Conservation (phyloP, 305 asterid species). For the Vinca major region DNA sequence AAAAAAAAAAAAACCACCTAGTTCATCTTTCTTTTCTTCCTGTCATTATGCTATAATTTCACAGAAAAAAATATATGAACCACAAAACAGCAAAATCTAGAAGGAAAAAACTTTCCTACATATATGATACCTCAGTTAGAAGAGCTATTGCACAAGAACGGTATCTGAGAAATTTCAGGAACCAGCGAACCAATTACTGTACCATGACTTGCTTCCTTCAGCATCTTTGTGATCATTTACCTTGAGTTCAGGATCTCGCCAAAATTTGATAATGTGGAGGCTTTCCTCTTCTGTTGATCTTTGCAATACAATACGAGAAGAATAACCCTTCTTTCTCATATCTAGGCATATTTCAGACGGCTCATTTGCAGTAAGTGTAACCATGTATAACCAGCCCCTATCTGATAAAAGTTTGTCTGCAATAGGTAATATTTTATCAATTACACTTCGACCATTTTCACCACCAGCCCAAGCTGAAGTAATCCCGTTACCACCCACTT, state of each 20-base stretch:
- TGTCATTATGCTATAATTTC: background rate
- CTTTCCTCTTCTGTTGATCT: slow-evolving; percentile 12
- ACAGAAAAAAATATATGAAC: background rate
- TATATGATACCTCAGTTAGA: background rate
- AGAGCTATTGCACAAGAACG: background rate
- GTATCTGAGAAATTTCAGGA: slow-evolving; percentile 3
- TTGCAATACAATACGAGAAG: slow-evolving; percentile 7
- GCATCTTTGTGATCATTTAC: background rate
- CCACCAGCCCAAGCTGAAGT: slow-evolving; percentile 10
- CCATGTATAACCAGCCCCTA: slow-evolving; percentile 12
- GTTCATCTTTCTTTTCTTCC: background rate
- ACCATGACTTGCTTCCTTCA: background rate
- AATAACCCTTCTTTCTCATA: slow-evolving; percentile 9
- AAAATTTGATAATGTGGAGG: slow-evolving; percentile 12
- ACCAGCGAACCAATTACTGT: slow-evolving; percentile 2
- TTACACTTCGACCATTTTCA: slow-evolving; percentile 10
- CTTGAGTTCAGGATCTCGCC: slow-evolving; percentile 12
- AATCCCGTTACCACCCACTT: slow-evolving; percentile 26
- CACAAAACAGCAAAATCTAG: background rate
- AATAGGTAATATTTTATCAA: slow-evolving; percentile 12
- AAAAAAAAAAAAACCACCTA: background rate
- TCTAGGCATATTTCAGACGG: slow-evolving; percentile 6
- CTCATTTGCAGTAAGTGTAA: slow-evolving; percentile 10
- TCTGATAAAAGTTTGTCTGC: slow-evolving; percentile 12
- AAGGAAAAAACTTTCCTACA: background rate